Percentiles rank a stretch among this genome's conserved stretches.
Conservation (phyloP, 2,329 filamentous ascomycete genomes). For the Paramyrothecium sp. region DNA sequence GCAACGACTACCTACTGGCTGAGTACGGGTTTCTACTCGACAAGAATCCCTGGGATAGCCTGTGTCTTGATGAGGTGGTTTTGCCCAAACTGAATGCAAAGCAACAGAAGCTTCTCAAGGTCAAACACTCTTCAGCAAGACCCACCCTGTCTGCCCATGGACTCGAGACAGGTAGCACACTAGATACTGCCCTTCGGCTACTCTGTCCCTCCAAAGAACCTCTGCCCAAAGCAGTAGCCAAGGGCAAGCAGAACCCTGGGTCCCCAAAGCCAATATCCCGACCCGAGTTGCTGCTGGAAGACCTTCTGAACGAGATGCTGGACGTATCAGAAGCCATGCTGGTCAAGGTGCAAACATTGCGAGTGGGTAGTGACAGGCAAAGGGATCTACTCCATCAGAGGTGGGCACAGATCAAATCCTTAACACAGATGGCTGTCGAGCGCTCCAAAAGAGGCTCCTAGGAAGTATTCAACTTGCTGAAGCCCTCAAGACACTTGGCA, state of each 20-base stretch:
- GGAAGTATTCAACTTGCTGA: too few relatives aligned
- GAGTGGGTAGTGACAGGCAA: slow-evolving; percentile 26
- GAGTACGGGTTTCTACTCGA: slow-evolving; percentile 61
- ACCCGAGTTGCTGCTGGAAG: slow-evolving; percentile 32
- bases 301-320: slow-evolving; percentile 36
- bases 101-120: slow-evolving; percentile 40
- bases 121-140: too few relatives aligned
- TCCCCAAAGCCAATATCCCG: slow-evolving; percentile 37
- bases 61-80: slow-evolving; percentile 46
- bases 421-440: too few relatives aligned
- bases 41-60: slow-evolving; percentile 49
- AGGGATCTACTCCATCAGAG: slow-evolving; percentile 34
- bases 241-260: too few relatives aligned
- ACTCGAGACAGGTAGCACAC: slow-evolving; percentile 37
- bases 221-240: too few relatives aligned
- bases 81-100: slow-evolving; percentile 33
- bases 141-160: too few relatives aligned
- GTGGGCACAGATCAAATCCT: slow-evolving; percentile 45
- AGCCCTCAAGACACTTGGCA: too few relatives aligned
- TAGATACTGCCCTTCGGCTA: slow-evolving; percentile 49
- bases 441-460: too few relatives aligned
- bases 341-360: slow-evolving; percentile 28
- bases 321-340: slow-evolving; percentile 26
- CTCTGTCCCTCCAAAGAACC: slow-evolving; percentile 26
- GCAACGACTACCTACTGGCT: slow-evolving; percentile 69